phyloP scores from a whole-genome alignment of 306 rosid genomes.

The Pachyrhizus erosus region DNA sequence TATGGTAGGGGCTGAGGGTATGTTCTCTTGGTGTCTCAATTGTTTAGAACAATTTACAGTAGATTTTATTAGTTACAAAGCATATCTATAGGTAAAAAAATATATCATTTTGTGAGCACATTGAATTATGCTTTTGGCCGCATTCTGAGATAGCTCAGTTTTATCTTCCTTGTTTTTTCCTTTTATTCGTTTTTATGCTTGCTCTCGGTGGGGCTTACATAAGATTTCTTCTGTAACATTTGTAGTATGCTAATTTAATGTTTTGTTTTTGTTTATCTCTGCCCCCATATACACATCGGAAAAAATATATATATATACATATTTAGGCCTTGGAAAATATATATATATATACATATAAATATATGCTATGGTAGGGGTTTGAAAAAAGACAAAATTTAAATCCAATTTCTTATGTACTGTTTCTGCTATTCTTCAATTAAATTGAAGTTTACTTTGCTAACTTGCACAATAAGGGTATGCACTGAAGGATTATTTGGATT shows the following conservation, averaged over 20 bases:
- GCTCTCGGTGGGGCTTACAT: conserved; percentile 20
- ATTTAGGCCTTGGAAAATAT: background rate
- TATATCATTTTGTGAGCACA: conserved; percentile 36
- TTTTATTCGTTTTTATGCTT: background rate
- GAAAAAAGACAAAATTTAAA: background rate
- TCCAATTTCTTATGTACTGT: no score
- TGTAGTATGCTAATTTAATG: conserved; percentile 38
- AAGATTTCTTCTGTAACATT: conserved; percentile 42
- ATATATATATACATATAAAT: background rate
- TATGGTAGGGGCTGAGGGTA: background rate
- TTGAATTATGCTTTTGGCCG: conserved; percentile 34
- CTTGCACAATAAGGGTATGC: no score
- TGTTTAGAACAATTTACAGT: conserved; percentile 28
- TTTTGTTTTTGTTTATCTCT: background rate
- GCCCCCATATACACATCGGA: no score
- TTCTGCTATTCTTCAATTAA: no score
- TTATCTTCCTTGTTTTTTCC: background rate
- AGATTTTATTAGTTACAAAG: conserved; percentile 36
- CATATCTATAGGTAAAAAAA: conserved; percentile 18
- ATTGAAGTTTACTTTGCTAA: no score
- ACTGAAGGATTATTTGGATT: no score
- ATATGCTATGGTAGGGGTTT: background rate
- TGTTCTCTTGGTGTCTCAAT: background rate
- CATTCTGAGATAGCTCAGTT: conserved; percentile 33
- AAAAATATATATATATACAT: no score